Percentiles rank a stretch among this genome's conserved stretches.
These are phyloP conservation scores for Rhododendron vialii DNA, from an alignment of 148 eudicot genomes.

Conservation along the genomic window DNA sequence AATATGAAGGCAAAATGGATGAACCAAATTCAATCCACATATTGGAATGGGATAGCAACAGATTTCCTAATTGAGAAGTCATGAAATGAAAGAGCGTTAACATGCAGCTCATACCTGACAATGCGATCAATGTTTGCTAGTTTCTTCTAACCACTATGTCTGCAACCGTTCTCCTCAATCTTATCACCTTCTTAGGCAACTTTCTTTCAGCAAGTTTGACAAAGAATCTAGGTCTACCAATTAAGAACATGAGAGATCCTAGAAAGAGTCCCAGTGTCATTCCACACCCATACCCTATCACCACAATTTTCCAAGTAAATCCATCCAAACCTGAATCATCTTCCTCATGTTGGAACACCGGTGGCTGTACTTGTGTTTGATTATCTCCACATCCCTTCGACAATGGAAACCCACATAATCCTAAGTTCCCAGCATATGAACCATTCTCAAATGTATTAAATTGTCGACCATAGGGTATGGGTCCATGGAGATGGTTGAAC, in stretches of 20 bases:
- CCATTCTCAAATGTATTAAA: background rate
- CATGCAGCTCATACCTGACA: no score
- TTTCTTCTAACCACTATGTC: background rate
- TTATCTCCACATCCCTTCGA: background rate
- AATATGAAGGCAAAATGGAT: no score
- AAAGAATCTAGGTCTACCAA: background rate
- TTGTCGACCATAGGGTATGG: background rate
- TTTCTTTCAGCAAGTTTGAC: background rate
- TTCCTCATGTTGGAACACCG: background rate
- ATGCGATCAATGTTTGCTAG: no score
- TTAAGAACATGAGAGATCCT: background rate
- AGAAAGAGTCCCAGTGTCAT: background rate
- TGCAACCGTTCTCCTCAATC: background rate
- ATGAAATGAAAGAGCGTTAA: no score
- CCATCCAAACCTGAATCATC: background rate
- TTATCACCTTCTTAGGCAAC: background rate
- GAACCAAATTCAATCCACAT: no score
- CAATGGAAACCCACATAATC: constrained; percentile 5
- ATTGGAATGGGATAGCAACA: no score
- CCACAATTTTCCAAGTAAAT: background rate
- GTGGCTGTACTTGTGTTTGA: background rate
- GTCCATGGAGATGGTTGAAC: background rate
- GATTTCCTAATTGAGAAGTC: no score
- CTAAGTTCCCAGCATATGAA: background rate
- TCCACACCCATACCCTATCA: background rate